Evolutionary conservation across 495 filamentous ascomycete genomes (phyloP).

Genomic region (Podospora anserina): DNA sequence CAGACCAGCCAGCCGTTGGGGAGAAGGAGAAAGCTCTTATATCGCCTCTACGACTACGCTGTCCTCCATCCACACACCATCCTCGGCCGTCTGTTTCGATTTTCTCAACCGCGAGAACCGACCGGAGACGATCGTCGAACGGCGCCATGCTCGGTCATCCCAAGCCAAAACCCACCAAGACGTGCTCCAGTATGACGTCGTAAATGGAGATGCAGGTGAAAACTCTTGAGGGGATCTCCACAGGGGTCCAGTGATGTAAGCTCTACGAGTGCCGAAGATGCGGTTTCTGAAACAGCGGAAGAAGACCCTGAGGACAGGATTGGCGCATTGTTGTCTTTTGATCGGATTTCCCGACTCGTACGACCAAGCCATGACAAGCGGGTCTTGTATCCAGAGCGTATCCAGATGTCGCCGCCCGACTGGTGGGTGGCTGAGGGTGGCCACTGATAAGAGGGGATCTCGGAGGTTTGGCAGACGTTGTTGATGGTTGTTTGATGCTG

Average conservation of each 20-base stretch:
- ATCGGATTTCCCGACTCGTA: neutral
- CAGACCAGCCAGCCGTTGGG: neutral
- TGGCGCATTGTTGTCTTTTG: neutral
- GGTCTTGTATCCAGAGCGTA: neutral
- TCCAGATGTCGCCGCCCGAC: neutral
- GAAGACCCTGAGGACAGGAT: neutral
- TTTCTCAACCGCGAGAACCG: conserved; percentile 8
- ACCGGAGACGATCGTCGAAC: conserved; percentile 4
- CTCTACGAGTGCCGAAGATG: conserved; percentile 1
- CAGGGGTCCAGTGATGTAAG: conserved; percentile 6
- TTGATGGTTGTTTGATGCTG: neutral
- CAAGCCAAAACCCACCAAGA: neutral
- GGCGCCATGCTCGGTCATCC: conserved; percentile 1
- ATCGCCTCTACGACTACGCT: neutral
- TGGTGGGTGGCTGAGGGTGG: neutral
- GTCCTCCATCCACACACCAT: neutral
- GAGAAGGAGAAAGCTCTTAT: conserved; percentile 4
- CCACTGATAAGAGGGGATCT: neutral
- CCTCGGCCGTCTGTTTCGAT: neutral
- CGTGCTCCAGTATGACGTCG: conserved; percentile 20
- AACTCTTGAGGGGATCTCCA: conserved; percentile 10
- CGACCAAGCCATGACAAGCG: neutral
- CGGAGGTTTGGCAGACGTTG: neutral
- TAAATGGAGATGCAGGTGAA: conserved; percentile 1
- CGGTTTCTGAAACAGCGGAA: neutral